Base-by-base conservation (phyloP, 2,329 filamentous ascomycete genomes). In the Aspergillus sojae region DNA sequence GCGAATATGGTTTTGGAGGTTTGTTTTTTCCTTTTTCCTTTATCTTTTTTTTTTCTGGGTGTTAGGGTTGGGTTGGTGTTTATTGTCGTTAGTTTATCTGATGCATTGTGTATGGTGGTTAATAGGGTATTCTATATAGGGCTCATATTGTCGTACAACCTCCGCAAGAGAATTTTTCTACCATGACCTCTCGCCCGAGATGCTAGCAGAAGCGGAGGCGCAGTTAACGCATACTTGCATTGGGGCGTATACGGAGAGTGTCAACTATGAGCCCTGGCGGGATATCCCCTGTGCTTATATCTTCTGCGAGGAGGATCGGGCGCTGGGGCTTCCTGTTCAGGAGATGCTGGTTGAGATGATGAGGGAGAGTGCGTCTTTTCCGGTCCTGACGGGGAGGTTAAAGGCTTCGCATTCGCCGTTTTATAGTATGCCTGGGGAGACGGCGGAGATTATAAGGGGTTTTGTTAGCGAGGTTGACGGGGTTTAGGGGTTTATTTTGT, bases 391-490 rank as follows among this genome's bases (percentile, higher is more conserved):
- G 6, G 62, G 63, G 7, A 70, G 62, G 19, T 71, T 74, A 32
- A 75, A 64, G 0, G 68, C 74, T 1, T 74, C 76, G 1, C 80
- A 82, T 67, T 79, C 76, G 66, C 80, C 79, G 21, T 82, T 81
- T 65, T 62, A 81, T 66, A 79, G 75, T 39, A 75, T 70, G 68
- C 75, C 78, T 0, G 73, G 72, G 53, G 72, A 72, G 55, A 68
- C 76, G 57, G 78, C 74, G 4, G 68, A 64, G 16, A 72, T 74
- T 62, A 57, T 61, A 12, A 16, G 9, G 19, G n/a, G 30, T 21
- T 28, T 50, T 50, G 16, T 50, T 21, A 7, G 11, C 30, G 57
- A 39, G 30, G 21, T 52, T 30, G 45, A 48, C 12, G 12, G 43
- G n/a, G 43, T 46, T 23, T 23, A 23, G 14, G 43, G 4, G 43